Evolutionary conservation across 495 filamentous ascomycete species (phyloP).

Genomic region (Letharia columbiana): DNA sequence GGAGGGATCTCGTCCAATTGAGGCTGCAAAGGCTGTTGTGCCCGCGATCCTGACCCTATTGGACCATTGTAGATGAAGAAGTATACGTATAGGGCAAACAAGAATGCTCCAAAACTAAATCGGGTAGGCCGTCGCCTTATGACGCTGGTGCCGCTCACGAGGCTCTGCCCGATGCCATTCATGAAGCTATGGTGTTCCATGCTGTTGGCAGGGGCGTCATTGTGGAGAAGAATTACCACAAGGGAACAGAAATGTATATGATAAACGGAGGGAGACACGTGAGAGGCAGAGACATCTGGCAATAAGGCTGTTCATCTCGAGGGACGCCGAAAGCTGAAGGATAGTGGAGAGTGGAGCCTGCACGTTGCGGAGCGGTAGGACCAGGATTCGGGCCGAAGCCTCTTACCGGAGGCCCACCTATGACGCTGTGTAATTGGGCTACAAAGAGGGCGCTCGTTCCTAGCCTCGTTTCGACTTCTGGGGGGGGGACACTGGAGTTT

Average conservation of each 20-base stretch:
- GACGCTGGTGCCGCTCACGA: background rate
- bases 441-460: no score
- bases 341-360: no score
- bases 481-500: no score
- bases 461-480: no score
- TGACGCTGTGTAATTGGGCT: no score
- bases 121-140: background rate
- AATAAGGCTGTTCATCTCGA: background rate
- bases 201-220: background rate
- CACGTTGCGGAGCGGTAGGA: no score
- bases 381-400: no score
- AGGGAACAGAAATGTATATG: background rate
- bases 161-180: background rate
- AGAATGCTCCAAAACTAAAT: background rate
- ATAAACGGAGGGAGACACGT: background rate
- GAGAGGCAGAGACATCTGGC: background rate
- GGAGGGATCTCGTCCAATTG: slow-evolving; percentile 16
- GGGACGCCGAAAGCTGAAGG: background rate
- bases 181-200: background rate
- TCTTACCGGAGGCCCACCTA: no score
- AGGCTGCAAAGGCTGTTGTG: background rate
- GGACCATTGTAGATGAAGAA: background rate
- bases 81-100: background rate
- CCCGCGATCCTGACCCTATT: background rate
- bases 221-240: background rate